Base-by-base conservation (phyloP, 371 early-diverging fungal genomes). In the Dichotomocladium elegans region DNA sequence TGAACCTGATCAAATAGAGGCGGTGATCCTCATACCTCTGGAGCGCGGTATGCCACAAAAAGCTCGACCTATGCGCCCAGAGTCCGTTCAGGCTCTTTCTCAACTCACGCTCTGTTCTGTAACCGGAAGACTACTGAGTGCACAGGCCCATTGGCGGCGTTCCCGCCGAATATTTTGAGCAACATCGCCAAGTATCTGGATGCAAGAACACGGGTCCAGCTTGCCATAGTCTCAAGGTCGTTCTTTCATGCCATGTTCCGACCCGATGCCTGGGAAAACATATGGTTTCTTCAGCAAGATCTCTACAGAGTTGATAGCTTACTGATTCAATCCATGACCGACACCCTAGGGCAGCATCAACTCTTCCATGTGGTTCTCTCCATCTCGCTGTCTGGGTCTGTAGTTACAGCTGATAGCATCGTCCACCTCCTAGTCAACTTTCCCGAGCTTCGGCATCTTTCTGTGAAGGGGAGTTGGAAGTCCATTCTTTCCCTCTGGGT, bases 41-140 rank as follows among this genome's bases (percentile, higher is more conserved):
- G 44, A 47, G 2, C 29, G n/a, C 63, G 51, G 46, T 15, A 44
- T 50, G 28, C 47, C 59, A 25, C 62, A 59, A 12, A 56, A 47
- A 29, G 51, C 64, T 8, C 58, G 51, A 9, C 31, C 59, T 7
- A 58, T 45, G 33, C 47, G 41, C 29, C 57, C 30, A 17, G 61
- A 68, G 45, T 53, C 64, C 1, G 53, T 44, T 3, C 54, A 52
- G 41, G 53, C 62, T 42, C 33, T 64, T 7, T 54, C 64, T 0
- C 61, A 61, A 6, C 61, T 48, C 4, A 59, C 64, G 9, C 49
- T 68, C 1, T 64, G 62, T 35, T 64, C 62, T 8, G 57, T 61
- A 15, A 50, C 62, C 11, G 53, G 59, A 24, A 41, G 33, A 27
- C 44, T 57, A 19, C 68, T 26, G 74, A 70, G 24, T 57, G 27